Conservation (phyloP, 2,329 filamentous ascomycete genomes). For the Emericellopsis atlantica region DNA sequence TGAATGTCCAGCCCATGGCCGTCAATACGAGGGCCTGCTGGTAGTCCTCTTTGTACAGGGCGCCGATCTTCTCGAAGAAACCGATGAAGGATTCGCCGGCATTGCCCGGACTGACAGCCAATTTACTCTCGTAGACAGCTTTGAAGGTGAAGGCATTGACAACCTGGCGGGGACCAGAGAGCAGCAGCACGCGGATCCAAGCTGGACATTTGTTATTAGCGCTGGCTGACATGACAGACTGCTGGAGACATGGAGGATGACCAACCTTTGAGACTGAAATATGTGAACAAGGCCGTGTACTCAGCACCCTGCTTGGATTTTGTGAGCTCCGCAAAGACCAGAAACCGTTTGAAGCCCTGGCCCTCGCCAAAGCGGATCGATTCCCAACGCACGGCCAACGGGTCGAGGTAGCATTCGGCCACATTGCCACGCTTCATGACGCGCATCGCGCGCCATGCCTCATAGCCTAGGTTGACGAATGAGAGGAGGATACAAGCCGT, state of each 20-base stretch:
- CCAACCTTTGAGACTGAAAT: constrained; percentile 61
- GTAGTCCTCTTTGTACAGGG: constrained; percentile 59
- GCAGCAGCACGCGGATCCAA: constrained; percentile 80
- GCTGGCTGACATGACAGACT: not conserved
- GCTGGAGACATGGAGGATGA: constrained; percentile 1
- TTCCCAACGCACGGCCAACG: constrained; percentile 72
- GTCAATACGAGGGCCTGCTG: constrained; percentile 73
- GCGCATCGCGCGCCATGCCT: constrained; percentile 66
- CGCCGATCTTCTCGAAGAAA: constrained; percentile 73
- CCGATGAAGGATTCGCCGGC: constrained; percentile 54
- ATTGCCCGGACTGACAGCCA: constrained; percentile 39
- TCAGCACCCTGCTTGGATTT: constrained; percentile 85
- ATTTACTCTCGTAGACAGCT: constrained; percentile 64
- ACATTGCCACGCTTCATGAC: constrained; percentile 79
- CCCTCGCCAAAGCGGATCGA: constrained; percentile 63
- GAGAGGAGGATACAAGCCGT: constrained; percentile 84
- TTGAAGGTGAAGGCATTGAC: constrained; percentile 84
- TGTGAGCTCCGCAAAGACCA: constrained; percentile 86
- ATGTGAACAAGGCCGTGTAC: constrained; percentile 82
- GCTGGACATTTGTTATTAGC: constrained; percentile 28
- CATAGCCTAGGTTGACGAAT: constrained; percentile 67
- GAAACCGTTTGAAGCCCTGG: constrained; percentile 75
- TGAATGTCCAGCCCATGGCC: constrained; percentile 82
- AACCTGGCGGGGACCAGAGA: constrained; percentile 82
- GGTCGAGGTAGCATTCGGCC: constrained; percentile 84